These are phyloP conservation scores for Nakazawaea anatomiae DNA, from an alignment of 805 yeast species.

Conservation along the genomic window DNA sequence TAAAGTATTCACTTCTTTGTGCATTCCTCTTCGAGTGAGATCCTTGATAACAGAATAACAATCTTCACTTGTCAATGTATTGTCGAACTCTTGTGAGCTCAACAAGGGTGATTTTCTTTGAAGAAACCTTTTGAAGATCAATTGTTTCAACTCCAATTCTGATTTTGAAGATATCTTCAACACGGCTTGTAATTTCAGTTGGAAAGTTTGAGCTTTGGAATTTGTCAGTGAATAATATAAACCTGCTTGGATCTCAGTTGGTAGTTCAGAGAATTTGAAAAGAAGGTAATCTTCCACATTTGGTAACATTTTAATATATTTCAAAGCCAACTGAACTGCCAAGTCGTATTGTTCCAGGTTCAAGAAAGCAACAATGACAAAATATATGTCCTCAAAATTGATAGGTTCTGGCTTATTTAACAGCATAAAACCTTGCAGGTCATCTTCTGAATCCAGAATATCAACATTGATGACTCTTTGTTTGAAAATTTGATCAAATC, in stretches of 20 bases:
- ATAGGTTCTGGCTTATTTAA: conserved; percentile 2
- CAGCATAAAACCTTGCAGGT: neutral
- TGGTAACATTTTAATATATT: conserved; percentile 3
- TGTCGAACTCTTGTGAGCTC: neutral
- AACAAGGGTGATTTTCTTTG: conserved; percentile 7
- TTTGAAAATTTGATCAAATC: conserved; percentile 3
- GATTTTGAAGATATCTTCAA: conserved; percentile 2
- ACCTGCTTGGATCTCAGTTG: conserved; percentile 3
- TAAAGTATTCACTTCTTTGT: conserved; percentile 4
- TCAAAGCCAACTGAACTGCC: neutral
- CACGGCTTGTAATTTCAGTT: neutral
- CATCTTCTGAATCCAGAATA: neutral
- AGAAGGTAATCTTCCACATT: conserved; percentile 1
- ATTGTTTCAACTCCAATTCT: conserved; percentile 9
- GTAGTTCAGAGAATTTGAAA: conserved; percentile 1
- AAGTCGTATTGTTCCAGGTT: neutral
- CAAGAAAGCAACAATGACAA: neutral
- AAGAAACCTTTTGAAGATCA: conserved; percentile 5
- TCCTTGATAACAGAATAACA: conserved; percentile 6
- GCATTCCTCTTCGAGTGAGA: conserved; percentile 4
- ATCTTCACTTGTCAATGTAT: conserved; percentile 1
- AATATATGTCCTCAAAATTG: conserved; percentile 5
- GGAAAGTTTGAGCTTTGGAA: neutral
- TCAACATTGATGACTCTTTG: neutral
- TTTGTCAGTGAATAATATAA: neutral